Evolutionary conservation across 225 moss, liverwort and hornwort species (phyloP), one percentile per base, ranked within the genome.

Genomic region (Physcomitrium patens): DNA sequence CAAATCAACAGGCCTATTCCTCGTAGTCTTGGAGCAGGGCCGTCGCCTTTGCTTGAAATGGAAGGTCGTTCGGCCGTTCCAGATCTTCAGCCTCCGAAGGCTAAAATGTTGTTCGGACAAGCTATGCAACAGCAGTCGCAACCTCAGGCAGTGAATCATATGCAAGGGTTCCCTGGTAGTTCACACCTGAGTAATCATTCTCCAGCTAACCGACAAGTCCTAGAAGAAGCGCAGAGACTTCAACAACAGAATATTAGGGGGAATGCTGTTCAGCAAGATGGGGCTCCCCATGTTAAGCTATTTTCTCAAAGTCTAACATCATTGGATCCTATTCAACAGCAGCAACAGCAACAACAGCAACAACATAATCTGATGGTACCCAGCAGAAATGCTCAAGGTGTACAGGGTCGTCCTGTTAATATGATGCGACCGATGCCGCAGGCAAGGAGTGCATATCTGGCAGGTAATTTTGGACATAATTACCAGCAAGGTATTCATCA

Each of bases 21-120:
- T 67, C 89, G 93, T 70, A 96, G 84, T 79, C 77, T 87, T 54
- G 87, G 86, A 60, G 75, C 89, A 73, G 94, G 92, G 45, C 75
- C 88, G 50, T 89, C 83, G 41, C 78, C 89, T 31, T 71, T 94
- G 48, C 88, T 88, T 67, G 90, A 90, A 45, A 77, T 86, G 52
- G 92, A 93, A n/a, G 89, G 84, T 66, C 86, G 86, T 66, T 65
- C 83, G 16, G 92, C 86, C 37, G 84, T 84, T 59, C 77, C 83
- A 58, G 89, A 96, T 67, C 89, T 85, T 76, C 93, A 91, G 82
- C 76, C 84, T 18, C 78, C 82, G 27, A 85, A 87, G 66, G 80
- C 87, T 22, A 96, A 92, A 46, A 92, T 96, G 93, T 85, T 93
- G 51, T 94, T 94, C 57, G 93, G 96, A 82, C 96, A 96, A 24